Evolutionary conservation across 1,284 basidiomycete species (phyloP).

Genomic region (Porogramme epimiltina): DNA sequence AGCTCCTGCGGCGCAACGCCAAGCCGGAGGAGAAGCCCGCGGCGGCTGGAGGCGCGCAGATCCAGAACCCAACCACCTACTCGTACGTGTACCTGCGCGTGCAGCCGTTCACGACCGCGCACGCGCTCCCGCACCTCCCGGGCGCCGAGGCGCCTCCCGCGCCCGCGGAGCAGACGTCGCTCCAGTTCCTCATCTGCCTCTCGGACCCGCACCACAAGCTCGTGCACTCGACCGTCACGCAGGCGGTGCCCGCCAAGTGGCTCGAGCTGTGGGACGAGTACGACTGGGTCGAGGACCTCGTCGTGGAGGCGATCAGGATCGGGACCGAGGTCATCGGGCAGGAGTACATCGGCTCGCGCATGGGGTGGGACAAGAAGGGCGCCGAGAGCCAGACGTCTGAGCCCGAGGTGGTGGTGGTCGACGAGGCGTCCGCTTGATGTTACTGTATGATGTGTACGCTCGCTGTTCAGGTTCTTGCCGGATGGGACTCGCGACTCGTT

Average conservation of each 20-base stretch:
- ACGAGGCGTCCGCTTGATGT: slow-evolving; percentile 14
- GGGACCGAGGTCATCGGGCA: slow-evolving; percentile 87
- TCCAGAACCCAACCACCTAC: slow-evolving; percentile 79
- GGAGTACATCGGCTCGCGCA: slow-evolving; percentile 80
- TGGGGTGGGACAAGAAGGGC: slow-evolving; percentile 65
- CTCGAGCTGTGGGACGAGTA: slow-evolving; percentile 87
- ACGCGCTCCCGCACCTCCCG: slow-evolving; percentile 41
- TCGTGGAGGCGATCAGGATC: slow-evolving; percentile 82
- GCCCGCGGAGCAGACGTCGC: slow-evolving; percentile 45
- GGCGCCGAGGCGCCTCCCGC: slow-evolving; percentile 24
- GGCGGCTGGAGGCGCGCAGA: slow-evolving; percentile 37
- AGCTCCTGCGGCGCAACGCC: slow-evolving; percentile 67
- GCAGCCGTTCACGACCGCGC: slow-evolving; percentile 78
- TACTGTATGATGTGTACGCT: not conserved
- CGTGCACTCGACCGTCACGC: slow-evolving; percentile 75
- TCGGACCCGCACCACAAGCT: slow-evolving; percentile 83
- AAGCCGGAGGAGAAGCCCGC: slow-evolving; percentile 38
- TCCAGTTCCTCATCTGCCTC: slow-evolving; percentile 87
- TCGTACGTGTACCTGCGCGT: slow-evolving; percentile 93
- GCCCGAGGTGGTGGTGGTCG: not conserved
- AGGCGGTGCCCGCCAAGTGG: slow-evolving; percentile 82
- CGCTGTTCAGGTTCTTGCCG: too few species aligned
- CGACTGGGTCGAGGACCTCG: slow-evolving; percentile 93
- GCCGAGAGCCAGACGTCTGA: slow-evolving; percentile 10
- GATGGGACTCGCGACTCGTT: not conserved